These are phyloP conservation scores for Wolfiporia cocos DNA, from an alignment of 1,284 basidiomycete genomes.

Conservation along the genomic window DNA sequence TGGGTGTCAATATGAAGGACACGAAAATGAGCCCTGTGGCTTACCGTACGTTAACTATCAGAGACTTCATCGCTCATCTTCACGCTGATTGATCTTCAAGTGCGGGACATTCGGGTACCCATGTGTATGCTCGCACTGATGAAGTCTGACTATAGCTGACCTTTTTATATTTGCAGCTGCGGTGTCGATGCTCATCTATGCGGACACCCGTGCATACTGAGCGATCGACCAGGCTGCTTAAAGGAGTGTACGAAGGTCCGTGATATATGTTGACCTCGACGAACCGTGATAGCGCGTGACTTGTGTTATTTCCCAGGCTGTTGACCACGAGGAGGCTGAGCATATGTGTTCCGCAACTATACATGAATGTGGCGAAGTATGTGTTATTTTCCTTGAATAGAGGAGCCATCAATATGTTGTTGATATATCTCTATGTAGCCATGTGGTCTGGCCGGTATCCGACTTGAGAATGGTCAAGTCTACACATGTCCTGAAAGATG, in stretches of 20 bases:
- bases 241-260: conserved; percentile 43
- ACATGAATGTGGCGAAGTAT: conserved; percentile 50
- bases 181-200: conserved; percentile 43
- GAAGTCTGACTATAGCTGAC: no score
- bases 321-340: conserved; percentile 37
- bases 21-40: conserved; percentile 31
- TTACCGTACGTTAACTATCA: conserved; percentile 33
- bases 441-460: conserved; percentile 36
- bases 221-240: conserved; percentile 40
- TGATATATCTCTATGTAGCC: conserved; percentile 36
- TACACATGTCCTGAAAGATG: conserved; percentile 32
- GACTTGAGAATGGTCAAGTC: conserved; percentile 22
- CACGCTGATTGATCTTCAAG: conserved; percentile 24
- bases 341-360: conserved; percentile 47
- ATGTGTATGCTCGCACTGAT: conserved; percentile 34
- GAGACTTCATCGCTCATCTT: not conserved
- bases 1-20: conserved; percentile 36
- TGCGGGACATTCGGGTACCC: conserved; percentile 49
- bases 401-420: no score
- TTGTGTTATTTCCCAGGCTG: conserved; percentile 28
- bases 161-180: conserved; percentile 31
- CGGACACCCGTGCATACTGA: conserved; percentile 38
- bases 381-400: no score
- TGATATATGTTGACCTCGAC: not conserved
- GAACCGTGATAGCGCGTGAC: not conserved